phyloP scores from a whole-genome alignment of 805 yeast species.

The Candida sonorensis region DNA sequence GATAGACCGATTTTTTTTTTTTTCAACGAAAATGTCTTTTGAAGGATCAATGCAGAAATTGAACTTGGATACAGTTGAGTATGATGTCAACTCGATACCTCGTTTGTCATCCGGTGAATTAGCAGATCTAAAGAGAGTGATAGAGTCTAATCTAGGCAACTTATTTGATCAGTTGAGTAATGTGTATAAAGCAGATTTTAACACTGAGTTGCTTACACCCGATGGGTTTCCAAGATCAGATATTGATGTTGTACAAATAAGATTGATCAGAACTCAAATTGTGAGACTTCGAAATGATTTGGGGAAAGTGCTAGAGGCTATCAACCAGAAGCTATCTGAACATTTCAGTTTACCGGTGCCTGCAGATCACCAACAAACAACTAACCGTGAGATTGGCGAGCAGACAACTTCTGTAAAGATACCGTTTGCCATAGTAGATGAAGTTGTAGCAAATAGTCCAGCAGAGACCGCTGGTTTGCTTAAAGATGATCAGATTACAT shows the following conservation, averaged over 20 bases:
- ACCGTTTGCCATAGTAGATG: conserved; percentile 48
- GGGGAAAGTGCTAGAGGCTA: conserved; percentile 35
- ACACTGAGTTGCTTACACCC: conserved; percentile 50
- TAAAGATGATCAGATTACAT: conserved; percentile 46
- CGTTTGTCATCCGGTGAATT: conserved; percentile 18
- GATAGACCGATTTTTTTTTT: no score
- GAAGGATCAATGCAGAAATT: conserved; percentile 17
- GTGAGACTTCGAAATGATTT: conserved; percentile 69
- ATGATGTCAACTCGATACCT: conserved; percentile 10
- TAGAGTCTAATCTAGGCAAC: conserved; percentile 35
- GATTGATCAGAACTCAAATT: conserved; percentile 57
- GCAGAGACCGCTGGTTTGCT: conserved; percentile 45
- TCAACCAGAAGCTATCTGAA: conserved; percentile 40
- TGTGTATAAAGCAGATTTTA: conserved; percentile 38
- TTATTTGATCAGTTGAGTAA: conserved; percentile 37
- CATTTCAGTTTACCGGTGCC: no score
- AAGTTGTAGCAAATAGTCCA: conserved; percentile 50
- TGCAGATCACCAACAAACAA: no score
- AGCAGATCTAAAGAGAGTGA: conserved; percentile 25
- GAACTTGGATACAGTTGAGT: conserved; percentile 12
- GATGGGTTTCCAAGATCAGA: conserved; percentile 89
- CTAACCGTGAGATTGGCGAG: no score
- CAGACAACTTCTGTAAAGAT: neutral
- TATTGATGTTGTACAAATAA: conserved; percentile 66
- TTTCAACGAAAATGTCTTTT: no score